These are phyloP conservation scores for Veloporphyrellus conicus DNA, from an alignment of 1,284 basidiomycete species.

Conservation along the genomic window DNA sequence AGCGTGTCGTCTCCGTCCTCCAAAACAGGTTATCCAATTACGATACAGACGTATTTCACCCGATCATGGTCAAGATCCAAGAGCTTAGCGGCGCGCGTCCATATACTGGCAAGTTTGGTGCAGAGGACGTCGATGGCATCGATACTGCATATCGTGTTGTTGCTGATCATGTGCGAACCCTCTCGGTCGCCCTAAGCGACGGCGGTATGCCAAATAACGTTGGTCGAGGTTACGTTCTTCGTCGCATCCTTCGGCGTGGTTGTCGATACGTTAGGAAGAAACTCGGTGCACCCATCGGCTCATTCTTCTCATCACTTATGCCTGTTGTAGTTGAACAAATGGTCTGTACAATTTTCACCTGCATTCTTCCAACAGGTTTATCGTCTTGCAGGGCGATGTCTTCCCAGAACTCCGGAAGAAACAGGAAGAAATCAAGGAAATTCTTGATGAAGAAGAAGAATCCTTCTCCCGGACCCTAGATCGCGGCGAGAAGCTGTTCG, in stretches of 20 bases:
- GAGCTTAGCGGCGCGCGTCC: constrained; percentile 85
- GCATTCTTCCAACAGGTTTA: constrained; percentile 11
- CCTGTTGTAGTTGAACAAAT: constrained; percentile 88
- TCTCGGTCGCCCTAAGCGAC: constrained; percentile 94
- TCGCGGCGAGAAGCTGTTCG: constrained; percentile 95
- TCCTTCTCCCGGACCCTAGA: constrained; percentile 96
- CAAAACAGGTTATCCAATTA: constrained; percentile 95
- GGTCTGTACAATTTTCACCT: constrained; percentile 42
- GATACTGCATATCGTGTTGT: constrained; percentile 98
- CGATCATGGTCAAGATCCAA: constrained; percentile 86
- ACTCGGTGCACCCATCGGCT: constrained; percentile 89
- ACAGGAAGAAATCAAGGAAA: constrained; percentile 85
- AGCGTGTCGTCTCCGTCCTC: constrained; percentile 91
- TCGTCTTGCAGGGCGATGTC: constrained; percentile 59
- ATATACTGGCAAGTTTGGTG: constrained; percentile 88
- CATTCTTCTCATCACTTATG: constrained; percentile 90
- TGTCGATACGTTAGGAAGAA: constrained; percentile 95
- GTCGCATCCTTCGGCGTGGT: constrained; percentile 88
- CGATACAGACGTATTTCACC: constrained; percentile 93
- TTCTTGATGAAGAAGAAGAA: constrained; percentile 95
- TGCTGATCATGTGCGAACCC: constrained; percentile 93
- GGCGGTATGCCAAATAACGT: constrained; percentile 96
- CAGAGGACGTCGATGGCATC: constrained; percentile 90
- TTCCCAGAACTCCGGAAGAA: constrained; percentile 94
- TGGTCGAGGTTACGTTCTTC: constrained; percentile 92